Evolutionary conservation across 192 early-diverging fungal genomes (phyloP).

Genomic region (Chytriomyces confervae): DNA sequence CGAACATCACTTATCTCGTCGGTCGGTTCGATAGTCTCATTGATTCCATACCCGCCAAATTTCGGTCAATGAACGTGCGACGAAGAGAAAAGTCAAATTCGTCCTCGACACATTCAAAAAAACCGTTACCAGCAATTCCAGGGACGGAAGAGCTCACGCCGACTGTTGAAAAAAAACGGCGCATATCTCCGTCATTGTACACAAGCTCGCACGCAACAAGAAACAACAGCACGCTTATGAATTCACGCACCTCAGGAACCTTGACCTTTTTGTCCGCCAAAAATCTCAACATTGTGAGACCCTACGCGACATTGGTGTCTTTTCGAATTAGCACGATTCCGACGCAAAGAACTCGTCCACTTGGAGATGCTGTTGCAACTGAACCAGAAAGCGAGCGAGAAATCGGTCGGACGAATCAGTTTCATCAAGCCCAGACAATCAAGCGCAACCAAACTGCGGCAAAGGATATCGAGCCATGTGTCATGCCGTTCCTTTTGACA

Average conservation of each 20-base stretch:
- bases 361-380: not conserved
- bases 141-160: too few relatives aligned
- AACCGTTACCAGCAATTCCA: too few relatives aligned
- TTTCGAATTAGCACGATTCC: conserved; percentile 18
- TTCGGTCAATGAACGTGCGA: not conserved
- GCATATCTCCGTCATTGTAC: not conserved
- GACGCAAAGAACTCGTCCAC: not conserved
- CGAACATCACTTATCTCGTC: conserved; percentile 43
- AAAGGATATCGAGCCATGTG: not conserved
- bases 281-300: conserved; percentile 5
- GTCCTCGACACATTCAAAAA: too few relatives aligned
- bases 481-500: conserved; percentile 14
- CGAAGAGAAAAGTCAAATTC: too few relatives aligned
- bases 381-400: conserved; percentile 11
- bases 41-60: conserved; percentile 17
- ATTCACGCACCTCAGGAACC: not conserved
- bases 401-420: conserved; percentile 4
- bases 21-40: conserved; percentile 33
- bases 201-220: not conserved
- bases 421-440: conserved; percentile 8
- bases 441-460: not conserved
- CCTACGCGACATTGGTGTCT: conserved; percentile 14
- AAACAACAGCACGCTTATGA: not conserved
- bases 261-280: not conserved
- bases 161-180: not conserved